Evolutionary conservation across 495 filamentous ascomycete species (phyloP).

Genomic region (Podospora fimiseda): DNA sequence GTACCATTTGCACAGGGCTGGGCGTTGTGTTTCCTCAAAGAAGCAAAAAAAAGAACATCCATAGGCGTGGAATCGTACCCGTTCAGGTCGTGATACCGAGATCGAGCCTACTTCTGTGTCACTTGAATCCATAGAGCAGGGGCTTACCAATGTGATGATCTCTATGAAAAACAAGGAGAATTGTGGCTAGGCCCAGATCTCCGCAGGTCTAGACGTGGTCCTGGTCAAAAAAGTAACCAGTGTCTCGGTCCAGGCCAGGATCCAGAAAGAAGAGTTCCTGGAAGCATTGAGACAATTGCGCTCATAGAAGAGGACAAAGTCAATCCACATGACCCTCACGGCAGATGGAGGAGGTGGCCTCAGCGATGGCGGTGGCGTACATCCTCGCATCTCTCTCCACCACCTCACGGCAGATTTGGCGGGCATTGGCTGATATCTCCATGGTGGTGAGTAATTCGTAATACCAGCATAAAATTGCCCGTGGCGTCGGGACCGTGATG

Average conservation of each 20-base stretch:
- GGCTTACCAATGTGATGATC: too few relatives aligned
- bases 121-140: too few relatives aligned
- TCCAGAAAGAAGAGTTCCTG: background rate
- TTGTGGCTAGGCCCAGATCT: background rate
- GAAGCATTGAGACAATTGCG: conserved; percentile 1
- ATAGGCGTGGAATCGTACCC: background rate
- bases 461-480: background rate
- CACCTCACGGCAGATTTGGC: background rate
- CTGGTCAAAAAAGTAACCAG: background rate
- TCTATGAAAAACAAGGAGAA: background rate
- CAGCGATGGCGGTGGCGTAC: background rate
- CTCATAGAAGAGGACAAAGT: background rate
- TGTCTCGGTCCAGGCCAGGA: background rate
- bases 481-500: background rate
- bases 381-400: background rate
- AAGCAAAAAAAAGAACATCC: too few relatives aligned
- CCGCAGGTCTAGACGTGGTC: background rate
- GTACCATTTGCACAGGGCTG: background rate
- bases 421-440: conserved; percentile 5
- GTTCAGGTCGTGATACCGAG: background rate
- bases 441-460: background rate
- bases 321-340: conserved; percentile 1
- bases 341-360: background rate
- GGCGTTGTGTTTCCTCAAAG: background rate
- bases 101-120: background rate